phyloP scores from a whole-genome alignment of 441 rosid species.

The Theobroma grandiflorum region DNA sequence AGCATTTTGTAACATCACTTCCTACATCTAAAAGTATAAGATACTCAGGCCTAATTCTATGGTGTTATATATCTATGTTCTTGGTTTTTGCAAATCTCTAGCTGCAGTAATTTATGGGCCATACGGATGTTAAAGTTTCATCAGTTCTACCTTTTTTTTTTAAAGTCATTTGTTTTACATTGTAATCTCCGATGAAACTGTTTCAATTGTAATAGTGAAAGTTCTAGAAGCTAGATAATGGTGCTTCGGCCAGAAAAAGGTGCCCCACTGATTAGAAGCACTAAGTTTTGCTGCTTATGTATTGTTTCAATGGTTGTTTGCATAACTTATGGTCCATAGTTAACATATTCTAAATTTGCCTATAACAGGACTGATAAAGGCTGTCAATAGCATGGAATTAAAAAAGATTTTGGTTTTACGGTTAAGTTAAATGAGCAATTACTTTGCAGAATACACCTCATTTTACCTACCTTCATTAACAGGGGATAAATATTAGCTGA shows the following conservation, averaged over 20 bases:
- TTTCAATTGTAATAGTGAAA: background rate
- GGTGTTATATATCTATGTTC: background rate
- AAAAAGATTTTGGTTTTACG: background rate
- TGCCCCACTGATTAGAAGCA: constrained; percentile 1
- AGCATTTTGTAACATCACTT: background rate
- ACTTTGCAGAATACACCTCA: background rate
- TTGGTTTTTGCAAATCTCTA: constrained; percentile 8
- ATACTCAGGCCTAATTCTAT: background rate
- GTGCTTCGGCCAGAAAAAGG: background rate
- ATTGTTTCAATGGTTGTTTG: background rate
- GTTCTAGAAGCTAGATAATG: background rate
- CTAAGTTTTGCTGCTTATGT: background rate
- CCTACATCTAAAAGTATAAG: constrained; percentile 11
- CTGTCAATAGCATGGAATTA: background rate
- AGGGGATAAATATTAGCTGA: background rate
- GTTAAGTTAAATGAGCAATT: background rate
- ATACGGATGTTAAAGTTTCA: background rate
- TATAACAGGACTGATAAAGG: background rate
- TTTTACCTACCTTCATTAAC: background rate
- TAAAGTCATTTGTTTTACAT: background rate
- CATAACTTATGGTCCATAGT: background rate
- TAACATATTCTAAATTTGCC: background rate
- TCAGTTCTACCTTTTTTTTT: background rate
- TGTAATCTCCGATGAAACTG: background rate
- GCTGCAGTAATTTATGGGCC: background rate